These are phyloP conservation scores for Trametes versicolor DNA, from an alignment of 1,284 basidiomycete species.

Conservation along the genomic window DNA sequence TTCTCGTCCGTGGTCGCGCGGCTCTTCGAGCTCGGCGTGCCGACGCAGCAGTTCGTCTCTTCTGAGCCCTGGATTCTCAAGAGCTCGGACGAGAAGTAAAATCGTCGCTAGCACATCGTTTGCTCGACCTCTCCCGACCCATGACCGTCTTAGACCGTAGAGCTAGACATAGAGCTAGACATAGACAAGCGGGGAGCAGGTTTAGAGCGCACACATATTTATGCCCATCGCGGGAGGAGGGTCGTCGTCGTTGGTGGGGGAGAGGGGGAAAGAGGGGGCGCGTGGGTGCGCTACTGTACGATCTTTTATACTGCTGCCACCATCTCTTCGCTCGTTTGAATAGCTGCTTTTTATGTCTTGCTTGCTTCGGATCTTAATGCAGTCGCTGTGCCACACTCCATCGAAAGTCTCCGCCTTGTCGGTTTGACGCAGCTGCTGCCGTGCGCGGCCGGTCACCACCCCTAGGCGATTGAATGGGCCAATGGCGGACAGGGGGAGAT, in stretches of 20 bases:
- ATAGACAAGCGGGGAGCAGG: slow-evolving; percentile 11
- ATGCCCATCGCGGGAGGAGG: neutral
- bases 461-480: slow-evolving; percentile 13
- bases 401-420: slow-evolving; percentile 12
- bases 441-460: slow-evolving; percentile 18
- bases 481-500: neutral
- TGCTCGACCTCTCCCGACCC: neutral
- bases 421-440: slow-evolving; percentile 5
- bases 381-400: neutral
- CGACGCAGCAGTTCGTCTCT: slow-evolving; percentile 75
- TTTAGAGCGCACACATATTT: neutral
- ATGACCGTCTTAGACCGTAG: slow-evolving; percentile 16
- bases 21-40: slow-evolving; percentile 92
- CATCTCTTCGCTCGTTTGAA: slow-evolving; percentile 6
- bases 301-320: slow-evolving; percentile 17
- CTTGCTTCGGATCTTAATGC: slow-evolving; percentile 10
- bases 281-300: slow-evolving; percentile 21
- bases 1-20: slow-evolving; percentile 82
- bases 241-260: neutral
- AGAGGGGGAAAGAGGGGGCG: slow-evolving; percentile 7
- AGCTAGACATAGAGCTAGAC: slow-evolving; percentile 14
- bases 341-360: slow-evolving; percentile 4
- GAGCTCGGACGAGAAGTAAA: slow-evolving; percentile 65
- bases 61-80: slow-evolving; percentile 80
- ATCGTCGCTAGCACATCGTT: neutral